These are phyloP conservation scores for Sphagnum tenellum DNA, from an alignment of 225 moss, liverwort and hornwort genomes.

Conservation along the genomic window DNA sequence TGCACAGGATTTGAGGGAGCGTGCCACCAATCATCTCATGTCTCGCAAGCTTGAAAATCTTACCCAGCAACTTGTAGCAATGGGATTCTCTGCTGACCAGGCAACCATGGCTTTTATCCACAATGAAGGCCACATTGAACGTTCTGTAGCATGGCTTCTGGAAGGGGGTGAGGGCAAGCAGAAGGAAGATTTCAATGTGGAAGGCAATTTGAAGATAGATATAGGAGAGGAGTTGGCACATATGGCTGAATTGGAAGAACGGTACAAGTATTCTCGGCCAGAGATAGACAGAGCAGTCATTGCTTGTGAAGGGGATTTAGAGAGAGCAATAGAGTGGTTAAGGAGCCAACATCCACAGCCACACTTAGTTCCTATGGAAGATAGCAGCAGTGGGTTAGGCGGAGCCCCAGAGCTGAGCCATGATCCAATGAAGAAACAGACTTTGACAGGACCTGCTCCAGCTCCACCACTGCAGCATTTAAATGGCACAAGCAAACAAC, in stretches of 20 bases:
- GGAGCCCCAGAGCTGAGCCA: constrained; percentile 10
- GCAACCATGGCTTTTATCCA: constrained; percentile 43
- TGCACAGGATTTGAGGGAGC: constrained; percentile 38
- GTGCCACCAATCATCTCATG: constrained; percentile 35
- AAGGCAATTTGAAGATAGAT: constrained; percentile 29
- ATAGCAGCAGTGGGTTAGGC: constrained; percentile 4
- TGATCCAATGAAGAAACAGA: constrained; percentile 11
- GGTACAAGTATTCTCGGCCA: constrained; percentile 28
- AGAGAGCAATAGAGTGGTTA: constrained; percentile 35
- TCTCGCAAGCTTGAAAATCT: constrained; percentile 38
- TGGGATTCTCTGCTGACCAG: constrained; percentile 35
- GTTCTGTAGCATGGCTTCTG: constrained; percentile 37
- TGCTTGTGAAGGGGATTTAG: constrained; percentile 39
- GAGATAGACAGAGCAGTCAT: constrained; percentile 42
- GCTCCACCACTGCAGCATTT: constrained; percentile 12
- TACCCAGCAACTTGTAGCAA: constrained; percentile 33
- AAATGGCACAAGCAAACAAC: constrained; percentile 14
- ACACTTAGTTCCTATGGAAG: not conserved
- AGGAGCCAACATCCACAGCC: constrained; percentile 27
- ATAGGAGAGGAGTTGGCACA: constrained; percentile 29
- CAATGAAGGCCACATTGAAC: constrained; percentile 43
- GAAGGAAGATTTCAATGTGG: constrained; percentile 17
- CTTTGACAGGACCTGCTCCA: constrained; percentile 6
- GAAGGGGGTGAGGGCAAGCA: constrained; percentile 46
- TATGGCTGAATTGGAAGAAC: constrained; percentile 36